These are phyloP conservation scores for Penicillium sp. DNA, from an alignment of 2,329 filamentous ascomycete species.

Conservation along the genomic window DNA sequence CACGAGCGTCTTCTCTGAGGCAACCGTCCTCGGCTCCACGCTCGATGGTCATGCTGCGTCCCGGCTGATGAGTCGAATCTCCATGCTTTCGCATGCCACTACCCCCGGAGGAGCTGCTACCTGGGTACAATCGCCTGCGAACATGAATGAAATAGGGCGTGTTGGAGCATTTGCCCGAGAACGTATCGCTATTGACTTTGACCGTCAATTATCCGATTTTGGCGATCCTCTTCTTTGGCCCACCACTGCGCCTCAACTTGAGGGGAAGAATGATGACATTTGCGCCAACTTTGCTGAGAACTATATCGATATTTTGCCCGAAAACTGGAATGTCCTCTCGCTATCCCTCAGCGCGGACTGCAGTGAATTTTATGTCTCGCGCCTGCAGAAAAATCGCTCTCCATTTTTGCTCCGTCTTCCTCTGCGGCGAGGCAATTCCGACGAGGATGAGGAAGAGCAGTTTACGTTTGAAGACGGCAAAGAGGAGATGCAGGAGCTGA, in stretches of 20 bases:
- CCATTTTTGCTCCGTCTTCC: slow-evolving; percentile 86
- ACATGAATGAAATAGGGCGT: slow-evolving; percentile 38
- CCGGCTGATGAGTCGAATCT: slow-evolving; percentile 35
- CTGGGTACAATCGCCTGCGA: slow-evolving; percentile 30
- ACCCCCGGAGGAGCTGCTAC: slow-evolving; percentile 22
- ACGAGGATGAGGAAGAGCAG: slow-evolving; percentile 68
- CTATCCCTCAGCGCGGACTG: slow-evolving; percentile 74
- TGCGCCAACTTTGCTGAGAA: slow-evolving; percentile 65
- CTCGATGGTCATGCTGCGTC: slow-evolving; percentile 36
- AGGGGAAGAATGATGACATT: slow-evolving; percentile 32
- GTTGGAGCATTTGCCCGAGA: slow-evolving; percentile 39
- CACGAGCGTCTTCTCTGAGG: slow-evolving; percentile 28
- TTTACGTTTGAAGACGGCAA: slow-evolving; percentile 80
- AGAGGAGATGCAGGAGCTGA: slow-evolving; percentile 74
- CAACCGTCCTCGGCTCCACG: slow-evolving; percentile 34
- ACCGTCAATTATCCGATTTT: slow-evolving; percentile 41
- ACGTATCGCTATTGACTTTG: slow-evolving; percentile 36
- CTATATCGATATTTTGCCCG: slow-evolving; percentile 79
- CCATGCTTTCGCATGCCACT: slow-evolving; percentile 41
- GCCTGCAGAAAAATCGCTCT: slow-evolving; percentile 65
- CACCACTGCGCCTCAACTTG: slow-evolving; percentile 16
- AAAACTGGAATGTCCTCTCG: slow-evolving; percentile 78
- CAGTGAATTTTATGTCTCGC: slow-evolving; percentile 84
- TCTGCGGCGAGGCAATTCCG: slow-evolving; percentile 71
- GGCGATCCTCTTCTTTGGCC: slow-evolving; percentile 49